A percentile compares a stretch with the other conserved stretches of the same genome.
phyloP scores from a whole-genome alignment of 202 grass and related monocot genomes.

The Hordeum pubiflorum region DNA sequence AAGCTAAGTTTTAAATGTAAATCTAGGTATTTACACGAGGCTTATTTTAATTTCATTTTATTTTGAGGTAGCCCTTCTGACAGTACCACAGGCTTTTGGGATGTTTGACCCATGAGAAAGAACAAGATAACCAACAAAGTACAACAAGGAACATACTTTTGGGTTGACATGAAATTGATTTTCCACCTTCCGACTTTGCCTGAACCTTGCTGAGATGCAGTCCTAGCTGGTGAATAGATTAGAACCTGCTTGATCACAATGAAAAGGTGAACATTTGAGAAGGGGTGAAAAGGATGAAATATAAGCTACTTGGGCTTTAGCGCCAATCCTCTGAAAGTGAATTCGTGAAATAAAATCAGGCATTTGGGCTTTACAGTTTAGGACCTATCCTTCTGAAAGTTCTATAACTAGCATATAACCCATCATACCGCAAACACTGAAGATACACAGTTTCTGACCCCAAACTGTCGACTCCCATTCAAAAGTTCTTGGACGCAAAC shows the following conservation, averaged over 20 bases:
- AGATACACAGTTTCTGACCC: conserved; percentile 1
- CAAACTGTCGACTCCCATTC: not conserved
- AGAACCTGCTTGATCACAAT: conserved; percentile 55
- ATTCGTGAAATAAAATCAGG: not conserved
- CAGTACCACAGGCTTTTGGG: not conserved
- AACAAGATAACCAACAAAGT: conserved; percentile 3
- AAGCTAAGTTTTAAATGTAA: not conserved
- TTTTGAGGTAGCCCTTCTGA: not conserved
- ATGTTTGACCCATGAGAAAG: conserved; percentile 5
- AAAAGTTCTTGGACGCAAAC: not conserved
- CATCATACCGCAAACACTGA: not conserved
- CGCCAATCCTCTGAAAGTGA: not conserved
- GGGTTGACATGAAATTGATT: conserved; percentile 94
- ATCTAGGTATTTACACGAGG: not conserved
- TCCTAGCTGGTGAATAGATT: conserved; percentile 96
- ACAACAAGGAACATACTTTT: conserved; percentile 66
- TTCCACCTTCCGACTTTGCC: conserved; percentile 93
- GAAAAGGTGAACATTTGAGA: conserved; percentile 5
- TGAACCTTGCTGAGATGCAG: conserved; percentile 91
- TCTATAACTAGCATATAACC: not conserved
- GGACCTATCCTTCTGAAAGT: not conserved
- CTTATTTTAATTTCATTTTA: not conserved
- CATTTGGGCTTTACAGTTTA: not conserved
- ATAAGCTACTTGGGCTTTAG: not conserved
- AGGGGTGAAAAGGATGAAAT: not conserved